Conservation (phyloP, 345 rosid species). For the Anastatica hierochuntica region DNA sequence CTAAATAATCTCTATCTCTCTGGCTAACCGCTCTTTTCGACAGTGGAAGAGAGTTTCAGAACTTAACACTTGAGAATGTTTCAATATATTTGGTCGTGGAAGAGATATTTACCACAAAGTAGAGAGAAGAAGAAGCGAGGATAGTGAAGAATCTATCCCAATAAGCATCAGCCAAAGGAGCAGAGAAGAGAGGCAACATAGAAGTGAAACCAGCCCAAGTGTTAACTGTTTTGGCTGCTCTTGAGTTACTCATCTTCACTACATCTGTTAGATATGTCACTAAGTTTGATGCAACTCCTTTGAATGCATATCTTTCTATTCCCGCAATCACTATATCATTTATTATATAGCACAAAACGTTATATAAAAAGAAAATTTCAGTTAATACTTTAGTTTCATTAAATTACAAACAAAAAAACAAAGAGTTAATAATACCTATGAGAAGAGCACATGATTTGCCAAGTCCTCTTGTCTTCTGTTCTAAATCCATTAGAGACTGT, state of each 20-base stretch:
- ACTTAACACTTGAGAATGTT: no score
- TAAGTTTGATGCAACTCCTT: conserved; percentile 91
- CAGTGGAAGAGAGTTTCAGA: no score
- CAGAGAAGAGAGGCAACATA: conserved; percentile 71
- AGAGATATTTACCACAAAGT: conserved; percentile 42
- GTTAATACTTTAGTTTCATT: no score
- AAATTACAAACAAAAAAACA: not conserved
- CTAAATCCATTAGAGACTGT: conserved; percentile 25
- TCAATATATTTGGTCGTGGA: not conserved
- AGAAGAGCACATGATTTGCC: conserved; percentile 68
- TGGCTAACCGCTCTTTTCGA: no score
- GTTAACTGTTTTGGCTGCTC: conserved; percentile 83
- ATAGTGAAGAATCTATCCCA: conserved; percentile 74
- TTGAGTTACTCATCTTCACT: conserved; percentile 75
- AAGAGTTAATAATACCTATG: conserved; percentile 23
- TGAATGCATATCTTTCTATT: conserved; percentile 92
- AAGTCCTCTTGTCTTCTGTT: conserved; percentile 33
- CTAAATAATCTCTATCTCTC: no score
- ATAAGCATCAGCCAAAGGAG: conserved; percentile 71
- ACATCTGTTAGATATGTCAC: conserved; percentile 85
- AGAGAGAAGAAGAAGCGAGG: conserved; percentile 58
- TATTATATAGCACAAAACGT: no score
- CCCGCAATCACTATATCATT: conserved; percentile 70
- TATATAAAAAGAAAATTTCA: not conserved
- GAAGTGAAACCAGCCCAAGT: conserved; percentile 95